phyloP scores from a whole-genome alignment of 257 asterid genomes.

The Ajuga chamaepitys region DNA sequence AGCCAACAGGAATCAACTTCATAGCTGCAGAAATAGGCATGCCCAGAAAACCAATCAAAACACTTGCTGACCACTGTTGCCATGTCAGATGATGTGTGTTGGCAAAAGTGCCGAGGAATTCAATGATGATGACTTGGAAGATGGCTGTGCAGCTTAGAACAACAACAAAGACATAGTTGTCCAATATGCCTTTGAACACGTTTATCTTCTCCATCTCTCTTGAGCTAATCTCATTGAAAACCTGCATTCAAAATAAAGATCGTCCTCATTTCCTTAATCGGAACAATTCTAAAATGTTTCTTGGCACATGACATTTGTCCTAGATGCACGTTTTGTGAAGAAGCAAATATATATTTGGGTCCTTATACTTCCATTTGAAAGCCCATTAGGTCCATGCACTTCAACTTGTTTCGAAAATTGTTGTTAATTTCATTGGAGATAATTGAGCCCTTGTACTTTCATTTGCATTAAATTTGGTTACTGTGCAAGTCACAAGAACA shows the following conservation, averaged over 20 bases:
- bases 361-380: too few species aligned
- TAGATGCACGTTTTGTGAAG: too few species aligned
- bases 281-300: too few species aligned
- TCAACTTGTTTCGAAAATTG: too few species aligned
- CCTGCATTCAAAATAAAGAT: slow-evolving; percentile 36
- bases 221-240: slow-evolving; percentile 89
- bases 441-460: too few species aligned
- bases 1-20: slow-evolving; percentile 86
- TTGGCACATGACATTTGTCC: too few species aligned
- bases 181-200: slow-evolving; percentile 71
- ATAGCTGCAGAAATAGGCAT: slow-evolving; percentile 94
- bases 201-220: slow-evolving; percentile 92
- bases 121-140: slow-evolving; percentile 72
- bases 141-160: slow-evolving; percentile 69
- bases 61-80: slow-evolving; percentile 67
- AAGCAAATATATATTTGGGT: too few species aligned
- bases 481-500: too few species aligned
- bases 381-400: too few species aligned
- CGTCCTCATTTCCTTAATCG: too few species aligned
- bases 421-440: too few species aligned
- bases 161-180: slow-evolving; percentile 65
- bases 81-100: slow-evolving; percentile 70
- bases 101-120: slow-evolving; percentile 80
- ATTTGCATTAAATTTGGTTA: too few species aligned
- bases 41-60: slow-evolving; percentile 72